phyloP scores from a whole-genome alignment of 176 grass and related monocot species.

The Calamus simplicifolius region DNA sequence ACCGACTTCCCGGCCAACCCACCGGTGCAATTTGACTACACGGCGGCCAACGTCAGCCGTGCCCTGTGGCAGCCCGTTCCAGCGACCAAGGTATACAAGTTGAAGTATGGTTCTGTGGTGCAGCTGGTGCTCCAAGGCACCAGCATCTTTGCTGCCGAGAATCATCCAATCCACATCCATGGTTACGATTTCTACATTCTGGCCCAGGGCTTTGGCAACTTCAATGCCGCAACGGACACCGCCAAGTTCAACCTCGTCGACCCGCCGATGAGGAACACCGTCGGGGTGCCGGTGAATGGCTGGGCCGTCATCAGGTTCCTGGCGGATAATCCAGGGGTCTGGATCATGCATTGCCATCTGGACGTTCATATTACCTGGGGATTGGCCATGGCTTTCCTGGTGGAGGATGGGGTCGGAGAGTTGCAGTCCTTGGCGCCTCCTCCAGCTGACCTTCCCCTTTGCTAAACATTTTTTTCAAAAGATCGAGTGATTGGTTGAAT shows the following conservation, averaged over 20 bases:
- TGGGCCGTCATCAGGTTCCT: constrained; percentile 85
- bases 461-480: constrained; percentile 23
- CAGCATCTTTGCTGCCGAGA: constrained; percentile 79
- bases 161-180: constrained; percentile 92
- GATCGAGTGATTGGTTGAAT: neutral
- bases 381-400: constrained; percentile 87
- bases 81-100: constrained; percentile 59
- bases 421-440: constrained; percentile 50
- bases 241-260: constrained; percentile 71
- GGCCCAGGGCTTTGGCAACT: constrained; percentile 75
- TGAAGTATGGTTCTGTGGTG: constrained; percentile 67
- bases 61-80: constrained; percentile 63
- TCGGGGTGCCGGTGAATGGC: constrained; percentile 72
- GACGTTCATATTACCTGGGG: constrained; percentile 95
- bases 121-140: constrained; percentile 87
- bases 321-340: constrained; percentile 78
- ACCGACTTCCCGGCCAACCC: constrained; percentile 64
- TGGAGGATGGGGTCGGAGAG: constrained; percentile 58
- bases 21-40: constrained; percentile 75
- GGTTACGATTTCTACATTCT: constrained; percentile 94
- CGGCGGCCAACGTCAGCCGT: constrained; percentile 61
- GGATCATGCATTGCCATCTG: constrained; percentile 96
- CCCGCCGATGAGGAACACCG: constrained; percentile 82
- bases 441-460: constrained; percentile 55
- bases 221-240: constrained; percentile 36